Base-by-base conservation (phyloP, 306 rosid species). In the Hylodesmum podocarpum region DNA sequence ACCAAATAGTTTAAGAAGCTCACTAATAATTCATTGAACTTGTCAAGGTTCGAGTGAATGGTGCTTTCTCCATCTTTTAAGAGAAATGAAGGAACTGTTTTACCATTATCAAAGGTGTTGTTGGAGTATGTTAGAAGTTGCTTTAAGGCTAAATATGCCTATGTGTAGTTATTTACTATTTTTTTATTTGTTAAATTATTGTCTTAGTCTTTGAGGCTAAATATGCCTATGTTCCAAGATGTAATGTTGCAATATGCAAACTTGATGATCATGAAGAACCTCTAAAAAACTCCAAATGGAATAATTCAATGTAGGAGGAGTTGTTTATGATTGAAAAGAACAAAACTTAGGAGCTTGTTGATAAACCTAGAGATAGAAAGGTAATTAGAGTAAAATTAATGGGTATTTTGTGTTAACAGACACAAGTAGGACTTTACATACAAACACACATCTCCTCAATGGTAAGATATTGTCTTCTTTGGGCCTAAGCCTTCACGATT, bases 111-210 rank as follows among this genome's bases (percentile, higher is more conserved):
- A 39, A 82, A 68, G 18, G 55, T 78, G 4, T 4, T 41, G 29
- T 77, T 78, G 4, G 92, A 83, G 75, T 81, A 90, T 8, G 86
- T 84, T 4, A 84, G 49, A 89, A 83, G 64, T 66, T 61, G 0
- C 79, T 78, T 65, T 78, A 81, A n/a, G n/a, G n/a, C 89, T 89
- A 90, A 27, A 83, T 86, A 63, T 49, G 10, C 3, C 10, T 55
- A 33, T 6, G 34, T 55, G 13, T 24, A 0, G 36, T 55, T 24
- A n/a, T n/a, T n/a, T n/a, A n/a, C n/a, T n/a, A n/a, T n/a, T n/a
- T n/a, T n/a, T n/a, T n/a, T n/a, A n/a, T n/a, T n/a, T n/a, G n/a
- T n/a, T n/a, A n/a, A n/a, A n/a, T n/a, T n/a, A n/a, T n/a, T n/a
- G n/a, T n/a, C n/a, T n/a, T n/a, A n/a, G n/a, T n/a, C n/a, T n/a